Base-by-base conservation (phyloP, 2,329 filamentous ascomycete species). In the Samsoniella hepiali region DNA sequence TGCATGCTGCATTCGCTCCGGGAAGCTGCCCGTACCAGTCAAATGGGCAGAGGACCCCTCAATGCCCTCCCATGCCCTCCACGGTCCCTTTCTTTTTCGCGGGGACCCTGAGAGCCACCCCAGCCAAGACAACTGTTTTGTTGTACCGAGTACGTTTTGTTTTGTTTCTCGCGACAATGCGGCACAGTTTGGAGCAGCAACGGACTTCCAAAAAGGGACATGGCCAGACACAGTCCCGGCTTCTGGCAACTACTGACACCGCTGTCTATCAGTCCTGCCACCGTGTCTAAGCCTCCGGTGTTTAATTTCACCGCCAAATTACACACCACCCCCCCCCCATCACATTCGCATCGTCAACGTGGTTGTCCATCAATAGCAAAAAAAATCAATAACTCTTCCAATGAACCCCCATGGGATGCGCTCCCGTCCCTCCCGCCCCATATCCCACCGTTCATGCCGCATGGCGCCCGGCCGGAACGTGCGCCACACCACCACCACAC, bases 401-500 rank as follows among this genome's bases (percentile, higher is more conserved):
- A 34, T 53, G 34, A 53, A 53, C 58, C 58, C 27, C 15, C n/a
- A 38, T 42, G 57, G 57, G 58, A 53, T 60, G 58, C 36, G 47
- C 47, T 60, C 58, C 58, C 58, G 58, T 60, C 10, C 36, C 38
- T 58, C 55, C 57, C 57, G 57, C 57, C 47, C 45, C 58, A 51
- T 40, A 44, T 51, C 47, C 58, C 58, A 60, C 58, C 58, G 58
- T 60, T 60, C 58, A 60, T 53, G 58, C 58, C 58, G 58, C 58
- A 53, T 51, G n/a, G 58, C 36, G 58, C 27, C 42, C 58, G 27
- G 32, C 34, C 57, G 58, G 22, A 32, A 60, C 34, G 36, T 51
- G 47, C 58, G 58, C 58, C 58, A 60, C 58, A 34, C 57, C 34
- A 53, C 56, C 34, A 53, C 13, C 50, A 36, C 27, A 29, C 31